Evolutionary conservation across 2,329 filamentous ascomycete genomes (phyloP), one percentile per base, ranked within the genome.

Genomic region (Epichloe bromicola): DNA sequence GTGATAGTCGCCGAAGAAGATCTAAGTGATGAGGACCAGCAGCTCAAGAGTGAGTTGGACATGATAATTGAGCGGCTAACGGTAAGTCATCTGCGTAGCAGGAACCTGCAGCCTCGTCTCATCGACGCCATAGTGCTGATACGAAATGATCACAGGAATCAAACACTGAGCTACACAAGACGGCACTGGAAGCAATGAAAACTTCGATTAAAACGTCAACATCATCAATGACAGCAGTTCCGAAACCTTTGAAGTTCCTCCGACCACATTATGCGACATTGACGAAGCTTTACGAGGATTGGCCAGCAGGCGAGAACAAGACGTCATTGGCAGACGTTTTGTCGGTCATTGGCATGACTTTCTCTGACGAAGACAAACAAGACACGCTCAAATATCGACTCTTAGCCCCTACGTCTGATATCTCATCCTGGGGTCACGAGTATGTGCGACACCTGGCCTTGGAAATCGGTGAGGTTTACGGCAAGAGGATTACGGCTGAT

Each of bases 131-230:
- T 34, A 30, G 8, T 30, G 19, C 46, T 52, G n/a, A 52, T 38
- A 34, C n/a, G n/a, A 10, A 11, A 33, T 14, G 14, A 48, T 34
- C 54, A 3, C 63, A 95, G 88, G 93, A 97, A 74, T 78, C 85
- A 58, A 86, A 97, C 71, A 77, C 79, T 58, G 83, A 82, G 53
- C 85, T 97, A 59, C 96, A 97, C 75, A 91, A 90, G 68, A 81
- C 90, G 53, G 86, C 93, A 50, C 76, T 98, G 59, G 90, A 97
- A 70, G 86, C 89, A 59, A 96, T 98, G 82, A 97, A 96, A 75
- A 88, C 84, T 63, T 94, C 88, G 65, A 98, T 98, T 76, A 97
- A 96, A 76, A 98, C 93, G 51, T 95, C 93, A 54, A 98, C 93
- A 58, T 97, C 90, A 53, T 98, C 94, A 44, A 98, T 98, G 93